Evolutionary conservation across 306 rosid genomes (phyloP), one percentile per base, ranked within the genome.

Genomic region (Senna tora): DNA sequence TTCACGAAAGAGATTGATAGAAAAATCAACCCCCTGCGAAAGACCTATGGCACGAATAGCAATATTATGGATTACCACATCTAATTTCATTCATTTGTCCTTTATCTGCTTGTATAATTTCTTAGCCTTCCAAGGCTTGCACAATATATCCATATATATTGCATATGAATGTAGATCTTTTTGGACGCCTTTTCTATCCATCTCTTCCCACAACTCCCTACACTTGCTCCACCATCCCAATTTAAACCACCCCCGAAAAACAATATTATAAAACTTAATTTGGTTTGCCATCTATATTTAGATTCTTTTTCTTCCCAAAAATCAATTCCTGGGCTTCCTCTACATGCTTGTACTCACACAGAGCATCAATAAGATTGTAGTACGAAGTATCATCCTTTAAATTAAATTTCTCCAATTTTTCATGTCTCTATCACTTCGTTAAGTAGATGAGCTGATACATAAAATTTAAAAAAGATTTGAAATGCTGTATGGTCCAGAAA

Each of bases 201-300:
- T 93, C 81, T 87, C 97, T 36, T 85, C 89, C 98, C 97, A 93
- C 34, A 88, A 87, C 59, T 90, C 98, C 58, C 89, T 72, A 54
- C 98, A 93, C 72, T 85, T 93, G 22, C 93, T 67, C 93, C 92
- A 93, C 96, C 96, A 93, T 28, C 90, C 93, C 80, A 93, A 72
- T 66, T 86, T 91, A 33, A 22, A 80, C 96, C 93, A 93, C 22
- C 94, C 98, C 0, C 92, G 92, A 77, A 91, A 90, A 75, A 93
- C 76, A 79, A 90, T 84, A 72, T 93, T 93, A 67, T 74, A 79
- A 11, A 86, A 45, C 78, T 93, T n/a, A n/a, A n/a, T n/a, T 93
- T 17, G 93, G 82, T 67, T 71, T 82, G 4, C 41, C 68, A 15
- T 52, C 70, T 49, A 71, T 33, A 30, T 54, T 53, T 25, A 71